These are phyloP conservation scores for Bipolaris bicolor DNA, from an alignment of 2,329 filamentous ascomycete genomes.

Conservation along the genomic window DNA sequence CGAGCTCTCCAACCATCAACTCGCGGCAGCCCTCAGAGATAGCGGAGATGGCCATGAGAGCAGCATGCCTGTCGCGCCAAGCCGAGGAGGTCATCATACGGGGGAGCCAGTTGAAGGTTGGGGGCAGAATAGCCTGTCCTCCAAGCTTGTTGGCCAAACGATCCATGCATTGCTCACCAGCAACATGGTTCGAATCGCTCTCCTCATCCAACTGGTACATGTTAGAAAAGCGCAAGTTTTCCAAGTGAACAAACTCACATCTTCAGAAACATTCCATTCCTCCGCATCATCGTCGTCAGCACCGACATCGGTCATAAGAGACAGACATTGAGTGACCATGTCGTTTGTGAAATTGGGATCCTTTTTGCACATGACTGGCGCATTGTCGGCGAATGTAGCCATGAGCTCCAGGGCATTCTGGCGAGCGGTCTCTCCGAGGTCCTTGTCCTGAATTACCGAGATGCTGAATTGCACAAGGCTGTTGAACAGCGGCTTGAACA, in stretches of 20 bases:
- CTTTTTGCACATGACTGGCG: conserved; percentile 92
- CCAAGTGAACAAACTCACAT: conserved; percentile 51
- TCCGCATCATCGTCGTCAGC: conserved; percentile 91
- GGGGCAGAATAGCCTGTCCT: conserved; percentile 87
- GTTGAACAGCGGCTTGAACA: conserved; percentile 96
- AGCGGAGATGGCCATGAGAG: conserved; percentile 97
- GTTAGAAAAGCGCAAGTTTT: neutral
- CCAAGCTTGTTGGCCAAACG: conserved; percentile 95
- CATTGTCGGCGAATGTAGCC: conserved; percentile 96
- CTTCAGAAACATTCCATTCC: conserved; percentile 92
- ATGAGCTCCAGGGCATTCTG: conserved; percentile 97
- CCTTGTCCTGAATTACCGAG: conserved; percentile 94
- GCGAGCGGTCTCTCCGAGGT: conserved; percentile 84
- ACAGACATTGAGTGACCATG: conserved; percentile 98
- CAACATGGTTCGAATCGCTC: conserved; percentile 95
- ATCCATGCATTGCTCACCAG: conserved; percentile 98
- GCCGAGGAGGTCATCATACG: conserved; percentile 95
- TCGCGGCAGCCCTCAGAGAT: conserved; percentile 98
- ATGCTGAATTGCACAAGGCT: conserved; percentile 92
- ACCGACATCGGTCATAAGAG: conserved; percentile 96
- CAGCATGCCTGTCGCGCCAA: conserved; percentile 95
- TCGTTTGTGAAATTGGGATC: conserved; percentile 89
- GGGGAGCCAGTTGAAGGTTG: conserved; percentile 95
- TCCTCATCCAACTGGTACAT: conserved; percentile 79
- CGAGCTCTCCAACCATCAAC: conserved; percentile 91